Conservation (phyloP, 768 basidiomycete genomes). For the Mycena amicta region DNA sequence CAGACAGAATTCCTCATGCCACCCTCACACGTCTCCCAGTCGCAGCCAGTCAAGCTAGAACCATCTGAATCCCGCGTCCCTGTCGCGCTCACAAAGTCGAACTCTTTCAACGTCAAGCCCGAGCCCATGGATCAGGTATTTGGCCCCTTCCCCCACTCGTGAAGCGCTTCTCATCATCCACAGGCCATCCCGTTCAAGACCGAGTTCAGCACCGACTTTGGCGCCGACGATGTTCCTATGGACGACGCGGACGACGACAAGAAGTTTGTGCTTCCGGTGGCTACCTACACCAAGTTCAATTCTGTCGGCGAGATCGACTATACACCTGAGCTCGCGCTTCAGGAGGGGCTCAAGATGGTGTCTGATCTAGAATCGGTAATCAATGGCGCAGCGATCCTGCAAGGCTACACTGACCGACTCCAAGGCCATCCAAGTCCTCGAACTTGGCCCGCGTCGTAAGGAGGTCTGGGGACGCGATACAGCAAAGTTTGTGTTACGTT, state of each 20-base stretch:
- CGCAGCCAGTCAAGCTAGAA: slow-evolving; percentile 16
- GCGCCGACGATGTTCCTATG: slow-evolving; percentile 3
- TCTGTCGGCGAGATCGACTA: slow-evolving; percentile 48
- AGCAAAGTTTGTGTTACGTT: slow-evolving; percentile 38
- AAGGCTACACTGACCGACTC: background rate
- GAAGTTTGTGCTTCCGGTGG: slow-evolving; percentile 5
- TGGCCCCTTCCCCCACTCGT: background rate
- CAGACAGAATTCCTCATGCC: background rate
- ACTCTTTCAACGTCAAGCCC: slow-evolving; percentile 26
- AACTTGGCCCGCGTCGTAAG: slow-evolving; percentile 19
- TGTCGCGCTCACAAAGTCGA: slow-evolving; percentile 5
- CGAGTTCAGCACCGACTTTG: background rate
- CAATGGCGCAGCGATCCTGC: background rate
- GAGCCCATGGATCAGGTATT: slow-evolving; percentile 28
- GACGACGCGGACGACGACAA: slow-evolving; percentile 6
- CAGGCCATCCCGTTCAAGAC: background rate
- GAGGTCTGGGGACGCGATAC: slow-evolving; percentile 64
- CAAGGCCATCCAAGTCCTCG: background rate
- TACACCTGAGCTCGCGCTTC: slow-evolving; percentile 50
- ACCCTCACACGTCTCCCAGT: slow-evolving; percentile 21
- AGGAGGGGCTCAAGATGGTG: slow-evolving; percentile 54
- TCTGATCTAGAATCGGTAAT: background rate
- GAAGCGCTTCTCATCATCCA: background rate
- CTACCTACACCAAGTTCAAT: slow-evolving; percentile 37
- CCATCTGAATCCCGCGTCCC: slow-evolving; percentile 10